Percentiles rank a stretch among this genome's conserved stretches.
phyloP scores from a whole-genome alignment of 2,329 filamentous ascomycete genomes.

The Monilinia fructicola region DNA sequence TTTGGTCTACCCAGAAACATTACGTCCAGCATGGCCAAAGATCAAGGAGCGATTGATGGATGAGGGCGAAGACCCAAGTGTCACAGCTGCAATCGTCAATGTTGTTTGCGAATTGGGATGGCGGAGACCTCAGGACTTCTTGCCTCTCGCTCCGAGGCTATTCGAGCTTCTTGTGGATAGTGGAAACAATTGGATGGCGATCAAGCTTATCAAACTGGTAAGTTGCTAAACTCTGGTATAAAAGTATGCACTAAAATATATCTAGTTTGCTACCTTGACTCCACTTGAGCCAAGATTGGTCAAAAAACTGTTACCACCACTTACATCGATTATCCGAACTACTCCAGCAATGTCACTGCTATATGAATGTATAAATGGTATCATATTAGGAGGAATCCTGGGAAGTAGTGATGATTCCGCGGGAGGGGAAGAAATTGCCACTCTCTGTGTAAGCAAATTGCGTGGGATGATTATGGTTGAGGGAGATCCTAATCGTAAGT shows the following conservation, averaged over 20 bases:
- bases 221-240: slow-evolving; percentile 40
- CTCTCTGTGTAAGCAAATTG: slow-evolving; percentile 87
- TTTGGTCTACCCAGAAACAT: slow-evolving; percentile 91
- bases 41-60: slow-evolving; percentile 94
- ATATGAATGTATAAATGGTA: slow-evolving; percentile 98
- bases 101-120: slow-evolving; percentile 95
- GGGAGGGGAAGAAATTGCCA: slow-evolving; percentile 88
- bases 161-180: slow-evolving; percentile 91
- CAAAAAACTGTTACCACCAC: slow-evolving; percentile 83
- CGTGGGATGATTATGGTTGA: slow-evolving; percentile 92
- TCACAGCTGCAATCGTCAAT: slow-evolving; percentile 94
- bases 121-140: slow-evolving; percentile 88
- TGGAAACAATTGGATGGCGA: slow-evolving; percentile 99
- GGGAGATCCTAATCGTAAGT: slow-evolving; percentile 86
- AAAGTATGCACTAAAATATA: slow-evolving; percentile 63
- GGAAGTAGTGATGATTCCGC: slow-evolving; percentile 75
- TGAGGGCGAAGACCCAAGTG: slow-evolving; percentile 83
- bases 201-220: slow-evolving; percentile 96
- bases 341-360: slow-evolving; percentile 97
- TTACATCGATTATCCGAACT: slow-evolving; percentile 90
- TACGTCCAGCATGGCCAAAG: slow-evolving; percentile 92
- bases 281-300: slow-evolving; percentile 89
- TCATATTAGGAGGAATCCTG: slow-evolving; percentile 93
- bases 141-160: slow-evolving; percentile 84
- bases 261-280: slow-evolving; percentile 87